Base-by-base conservation (phyloP, 2,329 filamentous ascomycete species). In the Ceratocystis ficicola region DNA sequence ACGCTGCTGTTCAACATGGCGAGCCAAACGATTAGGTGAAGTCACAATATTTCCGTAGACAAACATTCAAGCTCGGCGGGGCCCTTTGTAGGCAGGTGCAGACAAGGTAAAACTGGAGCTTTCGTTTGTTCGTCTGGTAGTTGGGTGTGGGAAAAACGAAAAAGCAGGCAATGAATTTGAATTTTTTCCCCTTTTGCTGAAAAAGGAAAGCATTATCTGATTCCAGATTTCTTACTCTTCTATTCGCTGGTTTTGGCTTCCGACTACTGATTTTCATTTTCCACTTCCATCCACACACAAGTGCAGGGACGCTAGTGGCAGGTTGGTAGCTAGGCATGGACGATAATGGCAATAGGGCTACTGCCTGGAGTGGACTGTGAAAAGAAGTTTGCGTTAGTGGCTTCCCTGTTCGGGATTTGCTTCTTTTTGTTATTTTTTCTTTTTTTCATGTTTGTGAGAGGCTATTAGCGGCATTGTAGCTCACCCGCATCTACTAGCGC, bases 341-440 rank as follows among this genome's bases (percentile, higher is more conserved):
- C 28, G 10, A 15, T 52, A 52, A 25, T 25, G 22, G 22, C 7
- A 59, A 59, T 59, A 59, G 55, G 55, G 55, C 55, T 59, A 59
- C 25, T 17, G 55, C 28, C 15, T 59, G n/a, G 36, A 59, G 55
- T 59, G 55, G 55, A 3, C 17, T 28, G n/a, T 20, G 6, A 59
- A 17, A 32, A 20, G 15, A 32, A 36, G 30, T 15, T 59, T 59
- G 10, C 28, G 55, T 59, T 17, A 20, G 55, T 36, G 55, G 36
- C 55, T 52, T 22, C 48, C 48, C 8, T 59, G 55, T 59, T 57
- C 20, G 15, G 15, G 17, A n/a, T 36, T 15, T 32, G 17, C 25
- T 28, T 36, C 22, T n/a, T 15, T 30, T 20, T 59, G 17, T n/a
- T 36, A 15, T 28, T 59, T 32, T 30, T 15, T 8, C 10, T 52